These are phyloP conservation scores for Phytophthora gonapodyides DNA, from an alignment of 352 stramenopile species.

Conservation along the genomic window DNA sequence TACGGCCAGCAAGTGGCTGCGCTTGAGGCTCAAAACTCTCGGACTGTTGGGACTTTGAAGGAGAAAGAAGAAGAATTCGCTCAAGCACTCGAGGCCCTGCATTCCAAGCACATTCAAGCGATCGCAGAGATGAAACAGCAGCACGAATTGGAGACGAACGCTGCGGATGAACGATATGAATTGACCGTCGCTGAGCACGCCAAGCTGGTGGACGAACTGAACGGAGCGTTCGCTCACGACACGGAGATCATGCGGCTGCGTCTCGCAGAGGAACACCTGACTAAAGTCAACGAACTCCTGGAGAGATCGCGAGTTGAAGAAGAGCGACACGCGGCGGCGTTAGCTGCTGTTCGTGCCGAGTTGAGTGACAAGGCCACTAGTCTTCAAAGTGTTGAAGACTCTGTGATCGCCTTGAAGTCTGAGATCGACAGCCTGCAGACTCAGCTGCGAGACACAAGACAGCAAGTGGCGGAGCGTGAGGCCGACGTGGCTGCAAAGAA, in stretches of 20 bases:
- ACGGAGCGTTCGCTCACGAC: constrained; percentile 19
- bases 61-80: not conserved
- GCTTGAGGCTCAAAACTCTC: constrained; percentile 5
- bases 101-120: constrained; percentile 3
- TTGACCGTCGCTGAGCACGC: constrained; percentile 9
- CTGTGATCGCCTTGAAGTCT: constrained; percentile 3
- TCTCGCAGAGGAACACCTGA: constrained; percentile 27
- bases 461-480: constrained; percentile 30
- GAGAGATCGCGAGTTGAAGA: constrained; percentile 24
- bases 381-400: constrained; percentile 9
- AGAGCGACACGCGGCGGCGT: constrained; percentile 7
- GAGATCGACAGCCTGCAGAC: constrained; percentile 21
- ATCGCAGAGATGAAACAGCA: not conserved
- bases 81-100: no score
- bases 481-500: constrained; percentile 41
- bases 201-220: constrained; percentile 12
- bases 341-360: constrained; percentile 13
- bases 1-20: constrained; percentile 2
- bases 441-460: constrained; percentile 19
- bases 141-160: constrained; percentile 7
- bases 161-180: constrained; percentile 5
- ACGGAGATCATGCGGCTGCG: constrained; percentile 26
- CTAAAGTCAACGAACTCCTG: constrained; percentile 32
- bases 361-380: constrained; percentile 13
- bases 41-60: not conserved